Conservation (phyloP, 116 monocot genomes). For the Phalaenopsis hybrid region DNA sequence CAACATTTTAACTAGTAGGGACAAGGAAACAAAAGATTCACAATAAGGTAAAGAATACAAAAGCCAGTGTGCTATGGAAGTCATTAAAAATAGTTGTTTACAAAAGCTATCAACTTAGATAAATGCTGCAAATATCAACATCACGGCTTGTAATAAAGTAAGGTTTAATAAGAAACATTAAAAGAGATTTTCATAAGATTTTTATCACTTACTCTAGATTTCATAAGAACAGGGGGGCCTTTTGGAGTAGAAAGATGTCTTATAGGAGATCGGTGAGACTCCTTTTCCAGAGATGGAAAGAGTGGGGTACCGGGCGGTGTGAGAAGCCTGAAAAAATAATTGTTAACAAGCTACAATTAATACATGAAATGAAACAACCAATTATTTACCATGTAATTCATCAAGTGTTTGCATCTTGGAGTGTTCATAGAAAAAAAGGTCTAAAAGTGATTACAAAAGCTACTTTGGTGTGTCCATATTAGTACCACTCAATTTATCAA, state of each 20-base stretch:
- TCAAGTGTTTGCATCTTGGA: neutral
- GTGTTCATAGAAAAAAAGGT: neutral
- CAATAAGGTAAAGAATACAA: neutral
- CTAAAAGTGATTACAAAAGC: no score
- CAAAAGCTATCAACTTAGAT: neutral
- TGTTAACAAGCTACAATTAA: neutral
- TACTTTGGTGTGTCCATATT: neutral
- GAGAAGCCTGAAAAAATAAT: slow-evolving; percentile 52
- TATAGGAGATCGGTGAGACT: slow-evolving; percentile 45
- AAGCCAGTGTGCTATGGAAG: neutral
- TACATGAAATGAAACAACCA: neutral
- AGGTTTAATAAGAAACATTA: neutral
- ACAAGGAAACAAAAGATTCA: neutral
- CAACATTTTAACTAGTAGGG: neutral
- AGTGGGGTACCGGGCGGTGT: slow-evolving; percentile 81
- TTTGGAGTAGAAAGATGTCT: slow-evolving; percentile 47
- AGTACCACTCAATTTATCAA: neutral
- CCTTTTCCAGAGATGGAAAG: slow-evolving; percentile 58
- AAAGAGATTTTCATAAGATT: neutral
- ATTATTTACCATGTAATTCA: neutral
- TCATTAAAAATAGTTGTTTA: neutral
- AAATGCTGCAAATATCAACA: neutral
- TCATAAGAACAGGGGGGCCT: slow-evolving; percentile 42
- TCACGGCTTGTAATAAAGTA: neutral
- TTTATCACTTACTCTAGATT: slow-evolving; percentile 53